Evolutionary conservation across 1,284 basidiomycete species (phyloP), one percentile per base, ranked within the genome.

Genomic region (Testicularia cyperi): DNA sequence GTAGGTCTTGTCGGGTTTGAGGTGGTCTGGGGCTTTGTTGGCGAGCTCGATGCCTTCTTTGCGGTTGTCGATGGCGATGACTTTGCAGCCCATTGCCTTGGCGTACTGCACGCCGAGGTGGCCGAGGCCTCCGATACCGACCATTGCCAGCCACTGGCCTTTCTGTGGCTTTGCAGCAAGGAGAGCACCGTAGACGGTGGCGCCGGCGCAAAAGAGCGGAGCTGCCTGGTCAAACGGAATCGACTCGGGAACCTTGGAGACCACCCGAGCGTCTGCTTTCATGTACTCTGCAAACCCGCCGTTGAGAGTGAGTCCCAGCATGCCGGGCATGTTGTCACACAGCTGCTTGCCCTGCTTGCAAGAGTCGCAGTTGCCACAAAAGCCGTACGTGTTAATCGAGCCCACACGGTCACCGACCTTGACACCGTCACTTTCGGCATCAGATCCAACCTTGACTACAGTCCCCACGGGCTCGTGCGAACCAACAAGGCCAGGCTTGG

Each of bases 181-280:
- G n/a, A 81, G 65, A 1, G 77, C 75, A 39, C 78, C 79, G 49
- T 67, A 78, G 33, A 73, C 70, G 12, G 78, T 76, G n/a, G 70
- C 52, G 16, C 79, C 79, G 14, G 79, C 78, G 43, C 78, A 81
- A 42, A 80, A 66, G 2, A 80, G 64, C 3, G 80, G 80, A 5
- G 78, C 80, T 2, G 72, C 72, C 23, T 64, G 38, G 27, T 43
- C 56, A 32, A 43, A 74, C 25, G 33, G 69, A 16, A 73, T 52
- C 20, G 31, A 44, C 24, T 74, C 72, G 13, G 72, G 72, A 21
- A 74, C 58, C 55, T 60, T 63, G 62, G 65, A 66, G 7, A 72
- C 66, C 21, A 71, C 72, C 5, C 49, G 38, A 13, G 67, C 61
- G 26, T 68, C 53, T 8, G 72, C 58, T 43, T 72, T 72, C 46